A percentile compares a stretch with the other conserved stretches of the same genome.
Conservation (phyloP, 164 flowering plant species). For the Paratinospora sagittata region DNA sequence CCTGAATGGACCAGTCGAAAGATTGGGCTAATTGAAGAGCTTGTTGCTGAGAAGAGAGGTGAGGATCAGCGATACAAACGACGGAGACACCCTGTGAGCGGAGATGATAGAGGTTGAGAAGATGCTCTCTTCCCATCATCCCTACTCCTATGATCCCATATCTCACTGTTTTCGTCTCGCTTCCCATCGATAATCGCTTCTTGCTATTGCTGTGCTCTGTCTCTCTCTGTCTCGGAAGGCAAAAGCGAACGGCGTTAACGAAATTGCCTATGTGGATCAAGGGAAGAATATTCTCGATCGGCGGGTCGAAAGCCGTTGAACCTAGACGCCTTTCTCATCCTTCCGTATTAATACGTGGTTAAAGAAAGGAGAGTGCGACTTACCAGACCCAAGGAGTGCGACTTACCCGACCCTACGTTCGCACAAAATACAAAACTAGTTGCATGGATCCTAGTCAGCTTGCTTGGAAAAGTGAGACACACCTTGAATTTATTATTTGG, state of each 20-base stretch:
- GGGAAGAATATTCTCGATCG: no score
- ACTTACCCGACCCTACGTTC: neutral
- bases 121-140: constrained; percentile 98
- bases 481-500: no score
- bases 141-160: constrained; percentile 94
- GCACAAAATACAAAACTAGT: neutral
- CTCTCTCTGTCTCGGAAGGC: neutral
- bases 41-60: constrained; percentile 64
- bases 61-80: constrained; percentile 77
- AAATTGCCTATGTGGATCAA: neutral
- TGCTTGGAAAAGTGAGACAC: no score
- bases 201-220: neutral
- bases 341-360: neutral
- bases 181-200: neutral
- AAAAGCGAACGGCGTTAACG: neutral
- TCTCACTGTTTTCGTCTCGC: constrained; percentile 28
- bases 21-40: constrained; percentile 57
- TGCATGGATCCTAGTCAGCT: neutral
- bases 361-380: neutral
- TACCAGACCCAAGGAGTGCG: neutral
- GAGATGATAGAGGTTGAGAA: constrained; percentile 71
- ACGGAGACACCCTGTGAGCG: constrained; percentile 53
- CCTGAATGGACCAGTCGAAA: constrained; percentile 60
- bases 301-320: no score
- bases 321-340: neutral